phyloP scores from a whole-genome alignment of 75 land plant species.

The Larix kaempferi region DNA sequence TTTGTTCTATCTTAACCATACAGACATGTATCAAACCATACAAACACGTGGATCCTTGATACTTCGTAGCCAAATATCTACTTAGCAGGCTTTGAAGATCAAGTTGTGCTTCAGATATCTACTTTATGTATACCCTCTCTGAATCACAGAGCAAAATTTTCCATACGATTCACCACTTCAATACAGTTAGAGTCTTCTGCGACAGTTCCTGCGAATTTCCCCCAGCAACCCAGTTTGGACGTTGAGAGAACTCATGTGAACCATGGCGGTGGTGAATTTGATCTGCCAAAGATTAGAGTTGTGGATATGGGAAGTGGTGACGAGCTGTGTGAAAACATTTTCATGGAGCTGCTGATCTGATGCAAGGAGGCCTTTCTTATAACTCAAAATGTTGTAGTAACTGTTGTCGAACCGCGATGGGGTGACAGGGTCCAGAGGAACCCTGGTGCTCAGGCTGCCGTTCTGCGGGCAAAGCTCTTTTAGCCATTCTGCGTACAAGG shows the following conservation, averaged over 20 bases:
- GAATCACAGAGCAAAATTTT: too few relatives aligned
- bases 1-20: too few relatives aligned
- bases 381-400: slow-evolving; percentile 15
- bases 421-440: slow-evolving; percentile 21
- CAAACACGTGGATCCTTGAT: too few relatives aligned
- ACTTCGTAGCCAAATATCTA: too few relatives aligned
- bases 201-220: slow-evolving; percentile 12
- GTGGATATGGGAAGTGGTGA: not conserved
- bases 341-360: slow-evolving; percentile 12
- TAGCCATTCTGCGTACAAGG: slow-evolving; percentile 20
- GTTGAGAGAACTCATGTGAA: slow-evolving; percentile 12
- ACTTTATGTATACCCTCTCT: too few relatives aligned
- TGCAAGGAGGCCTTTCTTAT: slow-evolving; percentile 9
- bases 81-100: too few relatives aligned
- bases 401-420: slow-evolving; percentile 22
- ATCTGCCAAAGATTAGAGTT: slow-evolving; percentile 1
- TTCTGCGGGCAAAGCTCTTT: slow-evolving; percentile 26
- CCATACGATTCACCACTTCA: too few relatives aligned
- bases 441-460: not conserved
- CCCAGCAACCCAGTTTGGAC: slow-evolving; percentile 13
- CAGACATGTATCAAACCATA: too few relatives aligned
- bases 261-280: slow-evolving; percentile 18
- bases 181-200: not conserved
- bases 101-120: too few relatives aligned
- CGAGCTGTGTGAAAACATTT: not conserved